Percentiles rank a stretch among this genome's conserved stretches.
phyloP scores from a whole-genome alignment of 257 asterid species.

The Nicotiana benthamiana region DNA sequence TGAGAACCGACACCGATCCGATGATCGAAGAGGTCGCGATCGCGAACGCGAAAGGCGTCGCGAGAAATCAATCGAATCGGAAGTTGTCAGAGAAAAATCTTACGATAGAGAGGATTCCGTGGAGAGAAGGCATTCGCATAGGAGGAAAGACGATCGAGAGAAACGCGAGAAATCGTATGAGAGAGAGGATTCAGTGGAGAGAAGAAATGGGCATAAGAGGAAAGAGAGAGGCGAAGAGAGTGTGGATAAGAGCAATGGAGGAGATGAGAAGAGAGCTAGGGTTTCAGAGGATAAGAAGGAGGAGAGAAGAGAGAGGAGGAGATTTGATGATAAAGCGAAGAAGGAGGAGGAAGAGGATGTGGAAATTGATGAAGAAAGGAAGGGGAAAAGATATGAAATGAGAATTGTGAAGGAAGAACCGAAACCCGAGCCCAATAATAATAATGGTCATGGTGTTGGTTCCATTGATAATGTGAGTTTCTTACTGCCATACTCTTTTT shows the following conservation, averaged over 20 bases:
- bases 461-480: slow-evolving; percentile 50
- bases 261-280: slow-evolving; percentile 15
- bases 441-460: slow-evolving; percentile 25
- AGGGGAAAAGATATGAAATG: slow-evolving; percentile 11
- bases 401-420: slow-evolving; percentile 26
- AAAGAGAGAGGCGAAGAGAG: slow-evolving; percentile 63
- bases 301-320: slow-evolving; percentile 48
- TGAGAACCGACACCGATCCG: slow-evolving; percentile 27
- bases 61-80: slow-evolving; percentile 4
- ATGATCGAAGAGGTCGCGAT: slow-evolving; percentile 28
- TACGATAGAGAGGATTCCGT: too few species aligned
- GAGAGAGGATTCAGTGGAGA: slow-evolving; percentile 62
- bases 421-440: slow-evolving; percentile 18
- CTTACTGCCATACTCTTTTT: neutral
- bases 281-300: slow-evolving; percentile 11
- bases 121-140: too few species aligned
- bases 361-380: slow-evolving; percentile 21
- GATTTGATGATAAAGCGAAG: slow-evolving; percentile 40
- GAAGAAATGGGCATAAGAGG: slow-evolving; percentile 43
- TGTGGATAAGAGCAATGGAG: slow-evolving; percentile 27
- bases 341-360: slow-evolving; percentile 21
- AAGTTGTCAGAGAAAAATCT: too few species aligned
- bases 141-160: neutral
- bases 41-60: slow-evolving; percentile 34
- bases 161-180: slow-evolving; percentile 24